Evolutionary conservation across 2,329 filamentous ascomycete genomes (phyloP).

Genomic region (Verticillium dahliae): DNA sequence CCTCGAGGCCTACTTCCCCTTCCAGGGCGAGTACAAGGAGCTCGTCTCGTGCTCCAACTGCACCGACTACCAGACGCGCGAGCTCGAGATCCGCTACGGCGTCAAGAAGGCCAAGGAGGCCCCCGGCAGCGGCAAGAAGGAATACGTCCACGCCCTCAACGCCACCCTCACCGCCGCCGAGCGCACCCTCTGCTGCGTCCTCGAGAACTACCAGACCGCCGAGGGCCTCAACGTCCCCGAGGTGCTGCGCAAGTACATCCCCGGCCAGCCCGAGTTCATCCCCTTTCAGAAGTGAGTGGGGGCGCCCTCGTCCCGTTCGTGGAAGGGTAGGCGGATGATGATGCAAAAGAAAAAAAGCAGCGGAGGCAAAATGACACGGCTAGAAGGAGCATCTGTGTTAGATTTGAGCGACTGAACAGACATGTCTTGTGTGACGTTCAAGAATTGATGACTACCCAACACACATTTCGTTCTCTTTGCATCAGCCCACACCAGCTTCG

Average conservation of each 20-base stretch:
- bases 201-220: constrained; percentile 95
- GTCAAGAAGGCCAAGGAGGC: constrained; percentile 51
- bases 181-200: constrained; percentile 83
- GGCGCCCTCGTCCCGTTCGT: too few species aligned
- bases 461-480: too few species aligned
- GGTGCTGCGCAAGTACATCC: constrained; percentile 81
- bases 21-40: constrained; percentile 97
- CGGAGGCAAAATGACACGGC: background rate
- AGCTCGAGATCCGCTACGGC: constrained; percentile 87
- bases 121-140: constrained; percentile 51
- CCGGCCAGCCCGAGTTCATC: constrained; percentile 82
- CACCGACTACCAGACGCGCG: constrained; percentile 68
- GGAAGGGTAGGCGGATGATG: background rate
- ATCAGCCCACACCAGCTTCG: too few species aligned
- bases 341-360: too few species aligned
- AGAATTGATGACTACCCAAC: too few species aligned
- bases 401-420: background rate
- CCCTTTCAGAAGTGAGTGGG: constrained; percentile 52
- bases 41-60: constrained; percentile 97
- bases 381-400: background rate
- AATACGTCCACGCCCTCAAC: constrained; percentile 91
- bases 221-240: constrained; percentile 79
- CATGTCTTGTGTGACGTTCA: background rate
- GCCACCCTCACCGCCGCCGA: constrained; percentile 87
- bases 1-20: constrained; percentile 93